Conservation (phyloP, 2,329 filamentous ascomycete species). For the Colletotrichum gigasporum region DNA sequence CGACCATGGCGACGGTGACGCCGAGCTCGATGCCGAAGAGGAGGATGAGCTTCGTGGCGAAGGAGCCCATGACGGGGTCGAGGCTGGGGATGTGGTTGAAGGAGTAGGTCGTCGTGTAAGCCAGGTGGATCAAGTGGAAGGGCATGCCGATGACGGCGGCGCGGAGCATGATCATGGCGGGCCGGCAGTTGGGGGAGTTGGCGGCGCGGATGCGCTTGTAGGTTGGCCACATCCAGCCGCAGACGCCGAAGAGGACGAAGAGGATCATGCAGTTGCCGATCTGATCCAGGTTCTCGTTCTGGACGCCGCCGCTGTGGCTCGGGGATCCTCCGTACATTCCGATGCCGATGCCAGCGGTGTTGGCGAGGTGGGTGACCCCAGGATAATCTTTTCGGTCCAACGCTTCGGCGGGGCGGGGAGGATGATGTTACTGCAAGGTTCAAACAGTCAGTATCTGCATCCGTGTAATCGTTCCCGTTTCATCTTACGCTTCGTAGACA, state of each 20-base stretch:
- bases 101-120: slow-evolving; percentile 36
- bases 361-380: slow-evolving; percentile 36
- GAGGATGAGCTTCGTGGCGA: slow-evolving; percentile 34
- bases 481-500: slow-evolving; percentile 39
- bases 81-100: slow-evolving; percentile 31
- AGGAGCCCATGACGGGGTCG: slow-evolving; percentile 35
- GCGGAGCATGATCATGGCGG: slow-evolving; percentile 33
- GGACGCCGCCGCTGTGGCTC: slow-evolving; percentile 26
- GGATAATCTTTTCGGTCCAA: slow-evolving; percentile 35
- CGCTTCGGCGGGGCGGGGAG: slow-evolving; percentile 31
- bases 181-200: slow-evolving; percentile 26
- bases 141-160: slow-evolving; percentile 32
- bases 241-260: slow-evolving; percentile 34
- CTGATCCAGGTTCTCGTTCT: slow-evolving; percentile 29
- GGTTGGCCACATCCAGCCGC: slow-evolving; percentile 36
- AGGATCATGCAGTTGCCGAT: slow-evolving; percentile 36
- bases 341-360: slow-evolving; percentile 34
- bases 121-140: slow-evolving; percentile 35
- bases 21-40: slow-evolving; percentile 34
- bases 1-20: slow-evolving; percentile 16
- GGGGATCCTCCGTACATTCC: slow-evolving; percentile 34
- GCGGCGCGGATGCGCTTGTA: slow-evolving; percentile 19
- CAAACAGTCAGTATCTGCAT: neutral
- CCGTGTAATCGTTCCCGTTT: neutral
- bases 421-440: slow-evolving; percentile 31